Evolutionary conservation across 352 stramenopile genomes (phyloP).

Genomic region (Phytophthora pini): DNA sequence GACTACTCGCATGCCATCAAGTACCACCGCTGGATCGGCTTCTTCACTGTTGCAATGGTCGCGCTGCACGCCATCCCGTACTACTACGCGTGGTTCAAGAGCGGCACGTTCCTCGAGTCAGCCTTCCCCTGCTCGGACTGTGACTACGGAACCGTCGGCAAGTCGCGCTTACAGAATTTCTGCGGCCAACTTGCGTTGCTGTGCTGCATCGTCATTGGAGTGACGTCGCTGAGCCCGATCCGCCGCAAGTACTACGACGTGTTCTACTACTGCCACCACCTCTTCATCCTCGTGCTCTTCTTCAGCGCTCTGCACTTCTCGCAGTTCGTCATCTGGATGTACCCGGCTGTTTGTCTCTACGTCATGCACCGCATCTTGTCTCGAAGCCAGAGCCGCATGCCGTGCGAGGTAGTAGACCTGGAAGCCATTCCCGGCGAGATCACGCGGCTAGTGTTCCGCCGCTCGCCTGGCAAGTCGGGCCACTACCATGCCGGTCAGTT

Average conservation of each 20-base stretch:
- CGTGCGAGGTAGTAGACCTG: constrained; percentile 83
- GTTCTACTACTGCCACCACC: constrained; percentile 91
- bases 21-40: constrained; percentile 89
- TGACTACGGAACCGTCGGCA: constrained; percentile 70
- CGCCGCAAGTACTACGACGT: constrained; percentile 83
- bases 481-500: constrained; percentile 88
- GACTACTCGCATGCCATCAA: constrained; percentile 90
- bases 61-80: constrained; percentile 73
- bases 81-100: constrained; percentile 72
- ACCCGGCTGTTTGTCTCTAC: constrained; percentile 77
- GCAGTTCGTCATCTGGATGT: constrained; percentile 88
- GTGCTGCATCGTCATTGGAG: constrained; percentile 75
- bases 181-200: constrained; percentile 73
- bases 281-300: constrained; percentile 86
- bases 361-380: constrained; percentile 83
- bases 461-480: constrained; percentile 71
- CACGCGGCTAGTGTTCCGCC: constrained; percentile 81
- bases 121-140: constrained; percentile 74
- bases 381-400: constrained; percentile 70
- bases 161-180: constrained; percentile 78
- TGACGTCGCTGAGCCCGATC: constrained; percentile 76
- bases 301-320: constrained; percentile 74
- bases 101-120: constrained; percentile 59
- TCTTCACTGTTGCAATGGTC: constrained; percentile 72
- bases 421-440: constrained; percentile 85